Conservation (phyloP, 1,284 basidiomycete species). For the Ustilago shanxiensis region DNA sequence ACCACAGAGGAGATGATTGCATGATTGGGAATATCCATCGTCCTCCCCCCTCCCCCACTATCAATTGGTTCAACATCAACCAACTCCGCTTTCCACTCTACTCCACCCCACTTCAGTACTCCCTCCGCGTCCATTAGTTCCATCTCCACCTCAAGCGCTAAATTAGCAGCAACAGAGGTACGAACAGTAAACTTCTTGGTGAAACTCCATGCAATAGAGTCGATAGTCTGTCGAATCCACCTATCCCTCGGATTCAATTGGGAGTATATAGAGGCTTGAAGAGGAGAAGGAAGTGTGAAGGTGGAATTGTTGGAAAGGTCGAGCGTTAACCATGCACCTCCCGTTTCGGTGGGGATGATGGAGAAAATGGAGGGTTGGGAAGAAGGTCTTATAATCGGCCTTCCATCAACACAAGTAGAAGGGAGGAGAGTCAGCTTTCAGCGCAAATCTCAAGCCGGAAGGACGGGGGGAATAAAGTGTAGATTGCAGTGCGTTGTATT, state of each 20-base stretch:
- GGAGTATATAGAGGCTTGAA: constrained; percentile 14
- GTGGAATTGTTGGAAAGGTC: constrained; percentile 21
- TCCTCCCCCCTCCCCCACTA: background rate
- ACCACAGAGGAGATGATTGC: constrained; percentile 21
- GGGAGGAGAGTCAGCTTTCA: background rate
- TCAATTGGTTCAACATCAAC: constrained; percentile 8
- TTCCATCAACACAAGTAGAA: constrained; percentile 16
- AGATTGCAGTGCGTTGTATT: background rate
- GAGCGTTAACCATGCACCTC: constrained; percentile 29
- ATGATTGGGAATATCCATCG: constrained; percentile 22
- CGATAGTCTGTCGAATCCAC: constrained; percentile 26
- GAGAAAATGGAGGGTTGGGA: constrained; percentile 23
- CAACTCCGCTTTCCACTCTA: constrained; percentile 44
- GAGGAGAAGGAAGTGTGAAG: constrained; percentile 26
- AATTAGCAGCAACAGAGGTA: constrained; percentile 14
- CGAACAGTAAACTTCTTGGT: constrained; percentile 28
- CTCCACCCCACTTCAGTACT: constrained; percentile 34
- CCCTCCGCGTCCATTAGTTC: constrained; percentile 29
- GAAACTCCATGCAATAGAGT: constrained; percentile 26
- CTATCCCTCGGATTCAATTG: constrained; percentile 40
- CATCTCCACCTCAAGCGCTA: constrained; percentile 38
- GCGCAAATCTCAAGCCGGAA: too few species aligned
- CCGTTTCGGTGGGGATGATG: constrained; percentile 10
- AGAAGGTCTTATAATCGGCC: constrained; percentile 27
- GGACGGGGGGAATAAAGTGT: too few species aligned